Evolutionary conservation across 306 rosid genomes (phyloP), one percentile per base, ranked within the genome.

Genomic region (Arachis stenosperma): DNA sequence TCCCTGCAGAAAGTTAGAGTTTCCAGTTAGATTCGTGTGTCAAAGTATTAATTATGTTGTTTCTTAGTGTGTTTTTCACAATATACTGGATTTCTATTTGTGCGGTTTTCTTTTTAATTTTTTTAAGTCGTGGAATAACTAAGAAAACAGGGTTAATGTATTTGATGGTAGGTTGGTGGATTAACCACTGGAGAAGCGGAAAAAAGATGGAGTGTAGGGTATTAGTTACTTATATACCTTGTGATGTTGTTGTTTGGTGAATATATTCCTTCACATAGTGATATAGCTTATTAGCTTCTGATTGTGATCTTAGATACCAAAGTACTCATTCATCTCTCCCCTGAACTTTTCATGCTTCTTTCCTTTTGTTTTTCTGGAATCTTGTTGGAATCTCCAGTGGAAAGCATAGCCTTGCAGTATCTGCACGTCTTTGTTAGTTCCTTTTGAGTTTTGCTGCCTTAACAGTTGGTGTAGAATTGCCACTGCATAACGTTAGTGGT

Each of bases 71-170:
- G 29, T 12, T 52, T 52, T 0, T 52, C 57, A 52, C 57, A 44
- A 9, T 0, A 12, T 27, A 39, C 15, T 7, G 56, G 56, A 5
- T 67, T 82, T 80, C 67, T 71, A 58, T 41, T 68, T 77, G 74
- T 65, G 7, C 9, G 17, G 13, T 52, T 52, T 13, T 5, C 5
- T 51, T 13, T 0, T 3, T 51, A 11, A 12, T 12, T n/a, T 51
- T 0, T 12, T 2, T 12, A 5, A 52, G 15, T n/a, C 13, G 15
- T 4, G 8, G 61, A 59, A 2, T 43, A 9, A 39, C 56, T 61
- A 10, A 61, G 69, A 39, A 47, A 69, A 51, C 22, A 56, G 7
- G 71, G 48, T 59, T 74, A 13, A 15, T 59, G 36, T 46, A 9
- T 64, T 9, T 51, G 66, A 8, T 55, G 43, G 37, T 61, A 9